phyloP scores from a whole-genome alignment of 2,329 filamentous ascomycete species.

The Clonostachys sp. region DNA sequence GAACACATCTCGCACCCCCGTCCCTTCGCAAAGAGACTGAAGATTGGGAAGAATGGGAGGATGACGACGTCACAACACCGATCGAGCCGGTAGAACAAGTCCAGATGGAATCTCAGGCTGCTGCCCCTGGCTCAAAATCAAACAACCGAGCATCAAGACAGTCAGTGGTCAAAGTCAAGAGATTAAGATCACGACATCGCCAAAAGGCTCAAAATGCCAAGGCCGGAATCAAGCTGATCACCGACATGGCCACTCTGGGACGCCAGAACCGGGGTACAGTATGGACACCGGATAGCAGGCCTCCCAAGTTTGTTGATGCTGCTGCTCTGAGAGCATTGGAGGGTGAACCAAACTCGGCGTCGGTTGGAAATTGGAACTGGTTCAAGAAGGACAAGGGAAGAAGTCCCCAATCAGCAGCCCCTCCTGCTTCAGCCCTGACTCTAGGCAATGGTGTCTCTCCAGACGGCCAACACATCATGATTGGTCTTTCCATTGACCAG shows the following conservation, averaged over 20 bases:
- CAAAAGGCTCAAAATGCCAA: conserved; percentile 57
- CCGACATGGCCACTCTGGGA: conserved; percentile 56
- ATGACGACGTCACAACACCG: conserved; percentile 36
- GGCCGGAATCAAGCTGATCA: conserved; percentile 65
- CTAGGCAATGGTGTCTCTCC: conserved; percentile 54
- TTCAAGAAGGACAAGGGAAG: conserved; percentile 34
- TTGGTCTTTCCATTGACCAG: conserved; percentile 49
- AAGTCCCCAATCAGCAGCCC: conserved; percentile 16
- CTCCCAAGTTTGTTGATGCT: conserved; percentile 50
- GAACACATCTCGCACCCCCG: conserved; percentile 2
- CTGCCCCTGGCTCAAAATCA: conserved; percentile 5
- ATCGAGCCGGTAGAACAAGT: conserved; percentile 30
- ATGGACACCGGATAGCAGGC: conserved; percentile 15
- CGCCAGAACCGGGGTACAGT: conserved; percentile 20
- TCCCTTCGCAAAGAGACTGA: conserved; percentile 15
- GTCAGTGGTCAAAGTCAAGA: conserved; percentile 33
- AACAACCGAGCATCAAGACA: conserved; percentile 5
- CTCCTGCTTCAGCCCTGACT: conserved; percentile 16
- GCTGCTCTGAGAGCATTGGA: conserved; percentile 56
- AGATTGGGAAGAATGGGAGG: conserved; percentile 52
- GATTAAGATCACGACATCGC: conserved; percentile 53
- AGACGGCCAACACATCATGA: conserved; percentile 66
- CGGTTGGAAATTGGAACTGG: conserved; percentile 55
- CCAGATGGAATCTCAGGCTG: conserved; percentile 10
- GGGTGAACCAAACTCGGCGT: conserved; percentile 46